These are phyloP conservation scores for Sporodiniella umbellata DNA, from an alignment of 371 early-diverging fungal genomes.

Conservation along the genomic window DNA sequence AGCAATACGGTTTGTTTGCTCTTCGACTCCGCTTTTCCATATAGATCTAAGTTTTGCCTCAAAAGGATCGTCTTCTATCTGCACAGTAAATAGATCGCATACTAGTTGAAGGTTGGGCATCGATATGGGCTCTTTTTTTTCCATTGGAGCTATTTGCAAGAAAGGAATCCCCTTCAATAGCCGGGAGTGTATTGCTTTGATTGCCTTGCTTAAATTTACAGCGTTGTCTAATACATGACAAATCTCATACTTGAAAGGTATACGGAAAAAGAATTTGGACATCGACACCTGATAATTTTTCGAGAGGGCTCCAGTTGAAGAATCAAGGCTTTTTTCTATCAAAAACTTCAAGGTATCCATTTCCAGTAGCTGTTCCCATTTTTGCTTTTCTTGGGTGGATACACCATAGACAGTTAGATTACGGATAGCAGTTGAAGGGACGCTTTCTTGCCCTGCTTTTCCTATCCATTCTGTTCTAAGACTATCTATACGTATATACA, in stretches of 20 bases:
- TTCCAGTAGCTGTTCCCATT: slow-evolving; percentile 44
- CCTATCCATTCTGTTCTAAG: slow-evolving; percentile 16
- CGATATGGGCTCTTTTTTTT: slow-evolving; percentile 19
- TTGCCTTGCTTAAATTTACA: slow-evolving; percentile 29
- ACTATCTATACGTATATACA: slow-evolving; percentile 34
- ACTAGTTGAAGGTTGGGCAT: slow-evolving; percentile 28
- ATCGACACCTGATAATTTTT: slow-evolving; percentile 19
- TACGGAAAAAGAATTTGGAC: slow-evolving; percentile 31
- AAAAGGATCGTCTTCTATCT: slow-evolving; percentile 59
- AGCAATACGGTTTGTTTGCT: slow-evolving; percentile 48
- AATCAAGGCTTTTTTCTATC: slow-evolving; percentile 19
- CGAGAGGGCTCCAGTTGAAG: slow-evolving; percentile 1
- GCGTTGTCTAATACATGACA: slow-evolving; percentile 39
- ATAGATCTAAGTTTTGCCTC: slow-evolving; percentile 49
- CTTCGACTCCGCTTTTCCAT: slow-evolving; percentile 48
- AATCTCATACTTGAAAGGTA: slow-evolving; percentile 38
- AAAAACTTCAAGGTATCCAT: slow-evolving; percentile 26
- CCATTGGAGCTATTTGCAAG: slow-evolving; percentile 25
- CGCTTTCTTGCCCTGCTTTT: slow-evolving; percentile 1
- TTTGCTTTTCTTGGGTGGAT: slow-evolving; percentile 7
- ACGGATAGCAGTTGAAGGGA: slow-evolving; percentile 12
- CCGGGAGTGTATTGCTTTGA: slow-evolving; percentile 32
- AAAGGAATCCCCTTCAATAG: slow-evolving; percentile 23
- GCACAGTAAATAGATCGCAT: slow-evolving; percentile 28
- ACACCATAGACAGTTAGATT: slow-evolving; percentile 29